Percentiles rank a stretch among this genome's conserved stretches.
Evolutionary conservation across 1,284 basidiomycete genomes (phyloP).

Genomic region (Phylloboletellus chloephorus): DNA sequence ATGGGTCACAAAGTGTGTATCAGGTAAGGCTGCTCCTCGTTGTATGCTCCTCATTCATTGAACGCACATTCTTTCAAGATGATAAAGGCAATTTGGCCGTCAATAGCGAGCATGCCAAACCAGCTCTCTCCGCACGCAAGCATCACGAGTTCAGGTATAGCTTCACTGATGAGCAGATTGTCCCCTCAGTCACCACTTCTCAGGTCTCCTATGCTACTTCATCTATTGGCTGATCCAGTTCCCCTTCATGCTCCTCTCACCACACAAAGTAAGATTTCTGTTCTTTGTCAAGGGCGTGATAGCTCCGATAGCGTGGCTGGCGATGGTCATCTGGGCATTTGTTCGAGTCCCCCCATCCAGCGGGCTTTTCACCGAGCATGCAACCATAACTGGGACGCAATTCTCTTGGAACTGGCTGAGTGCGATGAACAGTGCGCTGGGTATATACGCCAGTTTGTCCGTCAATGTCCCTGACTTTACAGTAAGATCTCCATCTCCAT

Average conservation of each 20-base stretch:
- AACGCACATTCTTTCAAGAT: constrained; percentile 34
- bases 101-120: constrained; percentile 52
- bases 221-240: constrained; percentile 61
- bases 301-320: constrained; percentile 54
- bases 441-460: constrained; percentile 46
- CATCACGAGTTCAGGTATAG: constrained; percentile 49
- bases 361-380: constrained; percentile 40
- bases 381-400: constrained; percentile 30
- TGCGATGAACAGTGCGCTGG: constrained; percentile 52
- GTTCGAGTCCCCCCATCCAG: constrained; percentile 45
- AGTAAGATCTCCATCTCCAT: constrained; percentile 26
- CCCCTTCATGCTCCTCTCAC: constrained; percentile 61
- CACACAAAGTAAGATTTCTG: constrained; percentile 54
- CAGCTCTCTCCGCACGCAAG: constrained; percentile 45
- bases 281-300: constrained; percentile 57
- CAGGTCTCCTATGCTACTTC: constrained; percentile 54
- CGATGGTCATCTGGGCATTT: constrained; percentile 60
- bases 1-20: constrained; percentile 31
- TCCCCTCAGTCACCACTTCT: constrained; percentile 3
- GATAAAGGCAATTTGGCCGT: constrained; percentile 65
- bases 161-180: background rate
- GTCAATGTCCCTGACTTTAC: constrained; percentile 61
- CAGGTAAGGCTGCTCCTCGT: constrained; percentile 15
- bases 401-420: constrained; percentile 51
- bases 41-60: background rate